Percentiles rank a stretch among this genome's conserved stretches.
Evolutionary conservation across 345 rosid species (phyloP).

Genomic region (Eucalyptus erythrocorys): DNA sequence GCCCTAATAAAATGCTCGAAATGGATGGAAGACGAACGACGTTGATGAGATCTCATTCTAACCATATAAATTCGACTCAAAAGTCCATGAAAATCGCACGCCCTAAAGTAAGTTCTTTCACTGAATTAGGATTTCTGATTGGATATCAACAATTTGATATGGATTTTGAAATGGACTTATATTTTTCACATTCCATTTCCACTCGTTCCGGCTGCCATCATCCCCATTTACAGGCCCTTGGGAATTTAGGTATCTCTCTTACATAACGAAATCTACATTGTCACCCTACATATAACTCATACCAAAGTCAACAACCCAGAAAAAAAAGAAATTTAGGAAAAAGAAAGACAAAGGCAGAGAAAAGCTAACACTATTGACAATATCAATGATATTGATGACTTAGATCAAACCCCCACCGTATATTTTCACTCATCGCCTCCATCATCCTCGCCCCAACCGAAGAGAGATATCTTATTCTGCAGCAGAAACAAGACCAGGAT

Average conservation of each 20-base stretch:
- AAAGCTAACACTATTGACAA: not conserved
- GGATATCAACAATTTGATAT: not conserved
- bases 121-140: not conserved
- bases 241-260: not conserved
- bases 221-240: not conserved
- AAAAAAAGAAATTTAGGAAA: not conserved
- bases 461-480: slow-evolving; percentile 1
- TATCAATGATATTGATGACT: not conserved
- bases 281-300: not conserved
- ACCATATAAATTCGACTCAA: not conserved
- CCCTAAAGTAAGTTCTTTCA: not conserved
- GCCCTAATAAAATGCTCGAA: accelerated
- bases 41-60: not conserved
- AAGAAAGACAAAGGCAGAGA: not conserved
- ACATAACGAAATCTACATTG: not conserved
- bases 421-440: not conserved
- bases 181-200: not conserved
- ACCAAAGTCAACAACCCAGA: not conserved
- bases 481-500: not conserved
- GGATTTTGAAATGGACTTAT: not conserved
- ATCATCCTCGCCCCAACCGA: slow-evolving; percentile 1
- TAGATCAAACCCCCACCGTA: not conserved
- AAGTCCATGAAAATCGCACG: not conserved
- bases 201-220: not conserved
- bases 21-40: not conserved